Evolutionary conservation across 2,329 filamentous ascomycete species (phyloP).

Genomic region (Falciphora oryzae): DNA sequence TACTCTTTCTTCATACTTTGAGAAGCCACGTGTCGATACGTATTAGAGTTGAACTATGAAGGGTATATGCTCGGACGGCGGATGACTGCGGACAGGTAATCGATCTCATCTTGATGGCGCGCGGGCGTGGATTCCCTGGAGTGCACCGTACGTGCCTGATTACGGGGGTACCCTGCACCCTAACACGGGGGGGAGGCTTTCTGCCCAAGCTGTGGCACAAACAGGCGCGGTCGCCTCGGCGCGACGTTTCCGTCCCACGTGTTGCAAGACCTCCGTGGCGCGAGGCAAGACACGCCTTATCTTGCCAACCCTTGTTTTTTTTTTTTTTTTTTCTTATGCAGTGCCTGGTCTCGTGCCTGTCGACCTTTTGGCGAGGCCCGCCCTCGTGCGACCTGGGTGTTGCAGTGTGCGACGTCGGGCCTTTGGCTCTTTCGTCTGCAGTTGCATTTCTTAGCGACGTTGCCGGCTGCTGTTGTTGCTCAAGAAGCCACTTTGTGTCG

Average conservation of each 20-base stretch:
- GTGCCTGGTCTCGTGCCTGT: no score
- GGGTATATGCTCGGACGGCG: no score
- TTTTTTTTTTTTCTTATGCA: neutral
- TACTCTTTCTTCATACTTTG: neutral
- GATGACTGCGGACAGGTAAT: no score
- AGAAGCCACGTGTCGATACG: no score
- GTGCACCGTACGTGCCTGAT: no score
- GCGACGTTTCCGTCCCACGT: neutral
- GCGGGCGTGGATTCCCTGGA: no score
- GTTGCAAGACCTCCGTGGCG: neutral
- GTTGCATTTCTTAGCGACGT: neutral
- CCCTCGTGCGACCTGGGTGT: neutral
- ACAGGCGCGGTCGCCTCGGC: neutral
- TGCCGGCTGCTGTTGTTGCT: neutral
- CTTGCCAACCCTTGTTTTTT: neutral
- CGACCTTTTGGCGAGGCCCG: no score
- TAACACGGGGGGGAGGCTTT: neutral
- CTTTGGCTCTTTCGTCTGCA: neutral
- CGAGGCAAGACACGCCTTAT: neutral
- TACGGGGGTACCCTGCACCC: no score
- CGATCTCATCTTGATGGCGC: no score
- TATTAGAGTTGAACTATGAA: no score
- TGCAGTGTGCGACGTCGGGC: neutral
- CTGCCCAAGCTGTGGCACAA: neutral
- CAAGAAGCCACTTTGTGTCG: neutral